Evolutionary conservation across 371 early-diverging fungal genomes (phyloP).

Genomic region (Umbelopsis sp.): DNA sequence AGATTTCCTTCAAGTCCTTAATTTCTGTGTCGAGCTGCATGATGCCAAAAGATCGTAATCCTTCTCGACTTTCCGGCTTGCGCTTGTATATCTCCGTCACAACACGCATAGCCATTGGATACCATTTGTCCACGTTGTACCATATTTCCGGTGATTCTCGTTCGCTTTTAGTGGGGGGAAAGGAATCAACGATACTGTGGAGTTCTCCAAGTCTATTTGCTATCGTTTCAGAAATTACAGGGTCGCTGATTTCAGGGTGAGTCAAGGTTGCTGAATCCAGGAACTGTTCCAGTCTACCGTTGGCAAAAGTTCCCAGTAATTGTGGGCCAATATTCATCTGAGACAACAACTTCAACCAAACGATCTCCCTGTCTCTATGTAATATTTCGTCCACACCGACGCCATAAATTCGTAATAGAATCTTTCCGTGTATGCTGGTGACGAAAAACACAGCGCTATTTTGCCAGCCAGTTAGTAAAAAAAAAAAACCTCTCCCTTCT

Average conservation of each 20-base stretch:
- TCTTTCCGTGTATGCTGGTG: conserved; percentile 40
- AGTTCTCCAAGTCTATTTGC: conserved; percentile 75
- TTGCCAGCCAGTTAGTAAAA: background rate
- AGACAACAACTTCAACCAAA: conserved; percentile 77
- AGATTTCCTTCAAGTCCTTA: conserved; percentile 31
- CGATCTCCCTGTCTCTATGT: conserved; percentile 78
- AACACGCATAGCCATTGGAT: conserved; percentile 10
- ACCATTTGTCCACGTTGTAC: conserved; percentile 65
- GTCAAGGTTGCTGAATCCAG: conserved; percentile 77
- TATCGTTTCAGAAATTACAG: conserved; percentile 69
- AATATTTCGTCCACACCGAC: conserved; percentile 78
- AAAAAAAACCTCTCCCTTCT: background rate
- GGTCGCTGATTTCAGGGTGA: conserved; percentile 67
- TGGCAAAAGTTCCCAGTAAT: conserved; percentile 80
- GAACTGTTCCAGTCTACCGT: conserved; percentile 89
- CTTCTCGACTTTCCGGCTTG: conserved; percentile 21
- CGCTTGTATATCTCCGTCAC: conserved; percentile 8
- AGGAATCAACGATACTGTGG: conserved; percentile 71
- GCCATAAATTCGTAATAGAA: conserved; percentile 82
- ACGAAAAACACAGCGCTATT: conserved; percentile 74
- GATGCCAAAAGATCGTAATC: conserved; percentile 38
- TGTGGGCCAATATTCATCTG: conserved; percentile 72
- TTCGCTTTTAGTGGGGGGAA: conserved; percentile 49
- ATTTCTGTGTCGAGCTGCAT: conserved; percentile 39
- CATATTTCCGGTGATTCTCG: conserved; percentile 60